These are phyloP conservation scores for Powellomyces hirtus DNA, from an alignment of 192 early-diverging fungal genomes.

Conservation along the genomic window DNA sequence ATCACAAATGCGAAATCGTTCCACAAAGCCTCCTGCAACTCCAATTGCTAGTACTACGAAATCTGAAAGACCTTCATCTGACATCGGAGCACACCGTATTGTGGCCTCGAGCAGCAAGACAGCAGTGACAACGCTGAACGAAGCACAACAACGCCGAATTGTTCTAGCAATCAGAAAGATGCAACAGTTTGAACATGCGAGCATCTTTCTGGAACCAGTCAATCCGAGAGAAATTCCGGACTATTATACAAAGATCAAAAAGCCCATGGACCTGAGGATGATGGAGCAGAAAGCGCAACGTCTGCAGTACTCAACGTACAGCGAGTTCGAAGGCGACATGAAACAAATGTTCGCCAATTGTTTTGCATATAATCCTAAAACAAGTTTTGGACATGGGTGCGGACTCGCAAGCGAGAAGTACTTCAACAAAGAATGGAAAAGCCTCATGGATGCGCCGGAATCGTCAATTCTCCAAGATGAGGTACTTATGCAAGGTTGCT, in stretches of 20 bases:
- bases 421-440: conserved; percentile 32
- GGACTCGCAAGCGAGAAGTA: conserved; percentile 28
- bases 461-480: too few species aligned
- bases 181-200: conserved; percentile 17
- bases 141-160: not conserved
- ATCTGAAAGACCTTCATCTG: too few species aligned
- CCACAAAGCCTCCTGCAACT: too few species aligned
- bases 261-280: conserved; percentile 76
- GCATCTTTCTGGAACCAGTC: conserved; percentile 51
- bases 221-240: conserved; percentile 39
- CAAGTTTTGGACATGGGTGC: conserved; percentile 29
- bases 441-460: not conserved
- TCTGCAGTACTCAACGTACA: conserved; percentile 48
- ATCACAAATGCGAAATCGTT: too few species aligned
- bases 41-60: too few species aligned
- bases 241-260: conserved; percentile 53
- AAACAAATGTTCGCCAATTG: conserved; percentile 70
- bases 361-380: conserved; percentile 68
- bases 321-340: conserved; percentile 58
- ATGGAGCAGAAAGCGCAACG: conserved; percentile 53
- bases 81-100: too few species aligned
- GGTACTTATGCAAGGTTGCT: not conserved
- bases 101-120: not conserved
- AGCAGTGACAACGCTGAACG: not conserved
- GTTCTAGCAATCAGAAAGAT: not conserved